Base-by-base conservation (phyloP, 331 rosid genomes). In the Quercus tomentella region DNA sequence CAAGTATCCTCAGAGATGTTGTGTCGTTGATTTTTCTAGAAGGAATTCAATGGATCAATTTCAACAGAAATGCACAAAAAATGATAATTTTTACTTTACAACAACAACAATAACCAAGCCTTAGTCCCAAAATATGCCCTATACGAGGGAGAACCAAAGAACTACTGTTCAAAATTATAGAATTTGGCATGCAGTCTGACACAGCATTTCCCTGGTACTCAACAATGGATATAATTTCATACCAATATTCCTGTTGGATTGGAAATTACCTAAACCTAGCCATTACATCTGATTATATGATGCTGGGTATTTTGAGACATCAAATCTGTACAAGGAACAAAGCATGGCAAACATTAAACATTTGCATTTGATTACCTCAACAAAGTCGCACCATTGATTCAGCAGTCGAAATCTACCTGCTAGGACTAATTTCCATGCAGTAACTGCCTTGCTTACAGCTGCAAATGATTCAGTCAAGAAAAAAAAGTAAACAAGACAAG, bases 1-100 rank as follows among this genome's bases (percentile, higher is more conserved):
- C 99, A 96, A 18, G 98, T 93, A 87, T 96, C 99, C 87, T 96
- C 97, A 4, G 97, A 90, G 81, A 96, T 93, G 88, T 93, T 96
- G 88, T 93, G 88, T 61, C 99, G 91, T 79, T 93, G 99, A 81
- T 89, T 91, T 84, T 90, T 96, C 99, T 96, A 77, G 61, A 82
- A 57, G 77, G 56, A 81, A 75, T 76, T 70, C 23, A 35, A 85
- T 68, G 75, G 77, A 80, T 76, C 69, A 88, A 87, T 61, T 70
- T 77, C 71, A 23, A 35, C 10, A 67, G 52, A 67, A 20, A 20
- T 7, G 51, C 51, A 67, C 16, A 67, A 6, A 67, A 6, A 6
- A 6, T 65, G 31, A 31, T 17, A 65, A 26, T 31, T 21, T 23
- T 60, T 60, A 23, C 17, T 28, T 8, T 63, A 63, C 30, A 15